Base-by-base conservation (phyloP, 2,329 filamentous ascomycete genomes). In the Talaromyces sp. region DNA sequence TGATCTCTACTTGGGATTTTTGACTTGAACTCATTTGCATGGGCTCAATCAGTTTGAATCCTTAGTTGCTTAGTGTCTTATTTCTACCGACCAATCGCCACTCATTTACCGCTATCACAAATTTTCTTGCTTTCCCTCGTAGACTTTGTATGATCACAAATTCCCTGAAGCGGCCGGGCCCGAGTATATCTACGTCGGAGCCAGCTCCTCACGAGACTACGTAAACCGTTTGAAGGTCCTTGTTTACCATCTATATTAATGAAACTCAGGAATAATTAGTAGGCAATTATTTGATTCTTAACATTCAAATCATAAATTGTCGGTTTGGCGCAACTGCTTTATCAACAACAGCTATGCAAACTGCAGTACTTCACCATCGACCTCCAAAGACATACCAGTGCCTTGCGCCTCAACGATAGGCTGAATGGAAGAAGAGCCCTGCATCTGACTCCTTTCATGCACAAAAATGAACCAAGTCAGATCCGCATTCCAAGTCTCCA, bases 401-500 rank as follows among this genome's bases (percentile, higher is more conserved):
- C 22, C 27, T 10, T 19, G 24, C 1, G 30, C 17, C 22, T 49
- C 36, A 19, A 24, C 4, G 16, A 29, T 29, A 43, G 22, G 14
- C 13, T 5, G 19, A 13, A 17, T 17, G 33, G 14, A 5, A 13
- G 20, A 33, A 27, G n/a, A 27, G 7, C 44, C 53, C 8, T 52
- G 37, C 36, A 58, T 41, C 37, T 44, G 47, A 1, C 16, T 46
- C 14, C 43, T 53, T 16, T 68, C 59, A 20, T 60, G 58, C 47
- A 60, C 58, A 45, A 76, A 76, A 5, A 75, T 59, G 48, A 75
- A 71, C 74, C 74, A 76, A 0, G 74, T 69, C 27, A 76, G 47
- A 59, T 76, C 74, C 9, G 63, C 56, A 54, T 76, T 76, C 72
- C 72, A 75, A 9, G 63, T 65, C 55, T 74, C 67, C 74, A 76